Conservation (phyloP, 768 basidiomycete genomes). For the Kwoniella heveanensis region DNA sequence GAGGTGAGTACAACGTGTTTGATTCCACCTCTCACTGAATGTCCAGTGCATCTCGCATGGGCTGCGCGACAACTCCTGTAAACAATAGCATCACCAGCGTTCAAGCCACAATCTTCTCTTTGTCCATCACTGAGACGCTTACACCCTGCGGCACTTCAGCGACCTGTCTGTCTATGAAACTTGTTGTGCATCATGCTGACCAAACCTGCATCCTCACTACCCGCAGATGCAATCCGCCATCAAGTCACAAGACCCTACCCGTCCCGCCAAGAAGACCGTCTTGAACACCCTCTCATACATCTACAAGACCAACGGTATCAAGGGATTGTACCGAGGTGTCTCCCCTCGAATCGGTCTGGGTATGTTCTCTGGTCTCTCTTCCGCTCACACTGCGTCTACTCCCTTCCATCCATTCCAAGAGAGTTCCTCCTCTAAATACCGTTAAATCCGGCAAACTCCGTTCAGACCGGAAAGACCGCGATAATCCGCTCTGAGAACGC, state of each 20-base stretch:
- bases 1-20: constrained; percentile 63
- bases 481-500: no score
- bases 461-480: no score
- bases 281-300: constrained; percentile 89
- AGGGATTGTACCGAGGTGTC: constrained; percentile 95
- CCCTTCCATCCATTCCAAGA: no score
- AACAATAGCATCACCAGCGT: no score
- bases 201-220: background rate
- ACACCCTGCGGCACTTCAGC: no score
- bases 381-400: background rate
- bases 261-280: constrained; percentile 86
- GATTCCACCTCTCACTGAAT: no score
- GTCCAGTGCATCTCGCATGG: no score
- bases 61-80: no score
- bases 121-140: background rate
- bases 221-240: constrained; percentile 97
- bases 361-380: constrained; percentile 19
- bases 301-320: constrained; percentile 93
- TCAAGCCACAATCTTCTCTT: no score
- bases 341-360: constrained; percentile 95
- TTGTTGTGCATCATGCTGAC: no score
- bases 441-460: background rate
- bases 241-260: constrained; percentile 72
- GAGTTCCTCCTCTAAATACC: no score
- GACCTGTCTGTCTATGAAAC: no score